Conservation (phyloP, 306 rosid genomes). For the Rosa lucieae region DNA sequence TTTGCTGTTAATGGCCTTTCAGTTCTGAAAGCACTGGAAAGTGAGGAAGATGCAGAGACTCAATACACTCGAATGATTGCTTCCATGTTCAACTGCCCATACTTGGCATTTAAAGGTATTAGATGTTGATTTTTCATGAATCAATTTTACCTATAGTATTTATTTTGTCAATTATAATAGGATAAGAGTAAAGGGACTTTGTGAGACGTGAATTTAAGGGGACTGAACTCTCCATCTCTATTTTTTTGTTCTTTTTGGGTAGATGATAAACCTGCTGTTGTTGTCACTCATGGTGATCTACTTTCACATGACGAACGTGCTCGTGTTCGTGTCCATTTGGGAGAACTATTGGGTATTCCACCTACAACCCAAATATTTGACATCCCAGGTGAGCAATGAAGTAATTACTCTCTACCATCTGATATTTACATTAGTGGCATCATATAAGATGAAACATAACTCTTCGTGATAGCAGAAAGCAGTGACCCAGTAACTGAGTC, state of each 20-base stretch:
- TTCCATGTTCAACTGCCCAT: slow-evolving; percentile 62
- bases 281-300: slow-evolving; percentile 84
- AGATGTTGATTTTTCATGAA: slow-evolving; percentile 9
- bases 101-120: slow-evolving; percentile 73
- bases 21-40: slow-evolving; percentile 58
- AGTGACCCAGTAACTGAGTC: slow-evolving; percentile 50
- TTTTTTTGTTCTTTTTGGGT: not conserved
- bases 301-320: slow-evolving; percentile 67
- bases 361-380: slow-evolving; percentile 80
- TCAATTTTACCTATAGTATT: not conserved
- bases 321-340: slow-evolving; percentile 57
- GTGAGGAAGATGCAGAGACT: slow-evolving; percentile 33
- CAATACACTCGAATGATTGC: slow-evolving; percentile 40
- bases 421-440: not conserved
- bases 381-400: slow-evolving; percentile 62
- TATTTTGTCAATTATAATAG: not conserved
- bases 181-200: not conserved
- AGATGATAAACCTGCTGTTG: slow-evolving; percentile 90
- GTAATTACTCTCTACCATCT: slow-evolving; percentile 6
- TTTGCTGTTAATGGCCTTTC: slow-evolving; percentile 65
- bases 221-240: not conserved
- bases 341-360: slow-evolving; percentile 67
- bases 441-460: not conserved
- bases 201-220: not conserved
- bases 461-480: slow-evolving; percentile 45